Conservation (phyloP, 2,329 filamentous ascomycete species). For the Fusarium avenaceum region DNA sequence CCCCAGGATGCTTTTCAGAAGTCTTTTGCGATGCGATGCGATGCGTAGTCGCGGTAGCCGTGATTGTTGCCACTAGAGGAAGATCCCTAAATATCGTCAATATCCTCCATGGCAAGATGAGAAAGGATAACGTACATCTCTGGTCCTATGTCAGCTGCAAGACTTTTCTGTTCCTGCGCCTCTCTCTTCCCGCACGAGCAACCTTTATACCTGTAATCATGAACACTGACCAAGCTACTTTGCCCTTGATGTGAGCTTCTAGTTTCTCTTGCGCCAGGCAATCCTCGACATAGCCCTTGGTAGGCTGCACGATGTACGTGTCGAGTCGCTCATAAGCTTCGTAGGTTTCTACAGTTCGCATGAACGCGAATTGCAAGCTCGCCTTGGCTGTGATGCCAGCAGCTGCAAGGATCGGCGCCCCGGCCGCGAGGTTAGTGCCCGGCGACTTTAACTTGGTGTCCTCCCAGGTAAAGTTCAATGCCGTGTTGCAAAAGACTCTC, state of each 20-base stretch:
- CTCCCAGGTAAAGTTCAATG: background rate
- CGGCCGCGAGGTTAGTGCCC: accelerated
- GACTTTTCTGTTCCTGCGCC: accelerated
- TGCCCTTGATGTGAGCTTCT: background rate
- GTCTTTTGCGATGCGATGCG: background rate
- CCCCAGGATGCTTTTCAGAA: accelerated
- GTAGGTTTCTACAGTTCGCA: background rate
- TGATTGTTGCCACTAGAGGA: background rate
- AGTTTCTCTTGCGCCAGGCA: background rate
- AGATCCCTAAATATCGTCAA: background rate
- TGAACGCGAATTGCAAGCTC: background rate
- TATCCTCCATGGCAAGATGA: background rate
- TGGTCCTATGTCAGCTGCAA: accelerated
- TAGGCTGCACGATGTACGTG: background rate
- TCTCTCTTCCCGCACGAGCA: background rate
- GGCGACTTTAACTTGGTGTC: accelerated
- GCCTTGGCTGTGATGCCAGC: accelerated
- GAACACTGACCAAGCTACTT: background rate
- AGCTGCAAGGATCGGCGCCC: accelerated
- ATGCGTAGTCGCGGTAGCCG: background rate
- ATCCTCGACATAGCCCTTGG: accelerated
- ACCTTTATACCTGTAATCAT: conserved; percentile 4
- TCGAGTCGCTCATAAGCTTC: background rate
- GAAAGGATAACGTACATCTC: background rate
- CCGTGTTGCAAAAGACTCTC: accelerated